Conservation (phyloP, 2,329 filamentous ascomycete genomes). For the Didymella exigua region DNA sequence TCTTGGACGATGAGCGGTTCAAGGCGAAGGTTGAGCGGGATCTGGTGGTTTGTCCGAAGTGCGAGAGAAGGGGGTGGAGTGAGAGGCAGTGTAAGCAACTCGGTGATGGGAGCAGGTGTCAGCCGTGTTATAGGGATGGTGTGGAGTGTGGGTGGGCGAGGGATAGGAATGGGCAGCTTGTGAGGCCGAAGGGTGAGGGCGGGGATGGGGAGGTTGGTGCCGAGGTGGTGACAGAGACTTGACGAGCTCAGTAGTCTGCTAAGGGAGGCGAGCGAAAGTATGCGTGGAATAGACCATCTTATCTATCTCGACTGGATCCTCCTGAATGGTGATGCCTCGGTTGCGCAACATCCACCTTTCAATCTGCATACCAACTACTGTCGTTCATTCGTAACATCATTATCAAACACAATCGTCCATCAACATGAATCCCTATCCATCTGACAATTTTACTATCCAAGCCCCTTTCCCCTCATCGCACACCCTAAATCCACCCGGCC, state of each 20-base stretch:
- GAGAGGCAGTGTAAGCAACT: slow-evolving; percentile 22
- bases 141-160: slow-evolving; percentile 18
- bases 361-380: neutral
- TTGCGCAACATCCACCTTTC: neutral
- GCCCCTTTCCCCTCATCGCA: neutral
- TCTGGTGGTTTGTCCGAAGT: slow-evolving; percentile 21
- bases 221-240: too few relatives aligned
- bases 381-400: neutral
- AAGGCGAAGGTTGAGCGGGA: slow-evolving; percentile 20
- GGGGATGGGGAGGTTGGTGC: too few relatives aligned
- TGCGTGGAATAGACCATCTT: too few relatives aligned
- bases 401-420: neutral
- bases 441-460: neutral
- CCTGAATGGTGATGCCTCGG: neutral
- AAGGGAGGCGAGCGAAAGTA: too few relatives aligned
- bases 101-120: slow-evolving; percentile 24
- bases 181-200: neutral
- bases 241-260: too few relatives aligned
- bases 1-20: slow-evolving; percentile 33
- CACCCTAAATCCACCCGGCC: slow-evolving; percentile 9
- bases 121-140: slow-evolving; percentile 17
- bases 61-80: slow-evolving; percentile 8
- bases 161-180: slow-evolving; percentile 7
- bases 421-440: too few relatives aligned
- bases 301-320: too few relatives aligned